Evolutionary conservation across 1,284 basidiomycete species (phyloP).

Genomic region (Puccinia coronata): DNA sequence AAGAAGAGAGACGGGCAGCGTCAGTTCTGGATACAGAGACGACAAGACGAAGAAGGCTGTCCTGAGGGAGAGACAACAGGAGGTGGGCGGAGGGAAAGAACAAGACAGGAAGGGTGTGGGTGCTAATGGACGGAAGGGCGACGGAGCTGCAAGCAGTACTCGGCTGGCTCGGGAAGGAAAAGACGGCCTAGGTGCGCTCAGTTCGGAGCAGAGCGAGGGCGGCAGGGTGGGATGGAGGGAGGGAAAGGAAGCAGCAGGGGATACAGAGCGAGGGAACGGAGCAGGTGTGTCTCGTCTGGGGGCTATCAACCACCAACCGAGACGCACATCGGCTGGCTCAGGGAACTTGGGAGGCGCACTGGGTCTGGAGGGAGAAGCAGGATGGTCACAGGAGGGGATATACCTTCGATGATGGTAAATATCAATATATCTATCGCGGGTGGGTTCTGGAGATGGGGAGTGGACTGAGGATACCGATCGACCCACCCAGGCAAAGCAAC

Average conservation of each 20-base stretch:
- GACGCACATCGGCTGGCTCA: no score
- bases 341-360: no score
- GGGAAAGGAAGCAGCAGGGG: neutral
- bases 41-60: neutral
- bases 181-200: neutral
- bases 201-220: neutral
- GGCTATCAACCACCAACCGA: neutral
- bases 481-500: no score
- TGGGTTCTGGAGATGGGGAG: no score
- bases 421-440: no score
- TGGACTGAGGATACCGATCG: no score
- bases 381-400: neutral
- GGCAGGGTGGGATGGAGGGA: neutral
- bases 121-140: neutral
- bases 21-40: neutral
- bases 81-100: neutral
- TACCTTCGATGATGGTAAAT: neutral
- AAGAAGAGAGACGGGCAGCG: slow-evolving; percentile 7
- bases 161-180: neutral
- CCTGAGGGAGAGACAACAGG: no score
- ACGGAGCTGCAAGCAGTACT: no score
- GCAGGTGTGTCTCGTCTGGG: neutral
- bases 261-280: slow-evolving; percentile 3
- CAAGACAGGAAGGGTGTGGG: neutral
- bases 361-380: neutral